These are phyloP conservation scores for Cordyceps tenuipes DNA, from an alignment of 2,329 filamentous ascomycete genomes.

Conservation along the genomic window DNA sequence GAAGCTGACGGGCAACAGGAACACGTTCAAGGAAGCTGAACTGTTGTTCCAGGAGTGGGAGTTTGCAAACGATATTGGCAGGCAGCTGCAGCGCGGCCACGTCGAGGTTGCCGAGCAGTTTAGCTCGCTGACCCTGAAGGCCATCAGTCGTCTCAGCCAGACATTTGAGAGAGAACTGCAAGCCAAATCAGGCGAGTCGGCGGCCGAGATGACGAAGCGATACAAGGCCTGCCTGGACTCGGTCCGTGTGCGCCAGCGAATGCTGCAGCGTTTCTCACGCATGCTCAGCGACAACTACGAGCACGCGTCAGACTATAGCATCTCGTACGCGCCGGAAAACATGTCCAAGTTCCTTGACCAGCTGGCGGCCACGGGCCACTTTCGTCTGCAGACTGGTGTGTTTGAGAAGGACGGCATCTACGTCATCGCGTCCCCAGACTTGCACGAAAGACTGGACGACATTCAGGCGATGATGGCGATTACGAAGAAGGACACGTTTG, in stretches of 20 bases:
- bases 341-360: slow-evolving; percentile 73
- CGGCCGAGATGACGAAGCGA: slow-evolving; percentile 86
- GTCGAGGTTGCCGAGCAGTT: slow-evolving; percentile 98
- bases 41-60: slow-evolving; percentile 97
- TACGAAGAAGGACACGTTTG: slow-evolving; percentile 44
- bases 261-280: slow-evolving; percentile 89
- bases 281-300: slow-evolving; percentile 91
- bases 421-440: slow-evolving; percentile 73
- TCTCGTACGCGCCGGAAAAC: slow-evolving; percentile 59
- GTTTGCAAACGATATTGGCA: slow-evolving; percentile 88
- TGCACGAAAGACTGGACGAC: slow-evolving; percentile 68
- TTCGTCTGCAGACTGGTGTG: slow-evolving; percentile 67
- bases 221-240: slow-evolving; percentile 96
- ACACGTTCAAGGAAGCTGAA: slow-evolving; percentile 98
- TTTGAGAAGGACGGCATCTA: slow-evolving; percentile 69
- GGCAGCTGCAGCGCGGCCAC: slow-evolving; percentile 85
- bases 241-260: slow-evolving; percentile 89
- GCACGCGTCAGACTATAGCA: slow-evolving; percentile 91
- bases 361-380: slow-evolving; percentile 74
- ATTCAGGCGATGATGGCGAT: slow-evolving; percentile 80
- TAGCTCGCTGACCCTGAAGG: slow-evolving; percentile 86
- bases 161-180: slow-evolving; percentile 91
- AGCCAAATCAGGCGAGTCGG: slow-evolving; percentile 72
- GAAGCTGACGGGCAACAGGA: slow-evolving; percentile 96
- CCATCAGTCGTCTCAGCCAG: slow-evolving; percentile 74